These are phyloP conservation scores for Ganoderma resinaceum DNA, from an alignment of 1,284 basidiomycete species.

Conservation along the genomic window DNA sequence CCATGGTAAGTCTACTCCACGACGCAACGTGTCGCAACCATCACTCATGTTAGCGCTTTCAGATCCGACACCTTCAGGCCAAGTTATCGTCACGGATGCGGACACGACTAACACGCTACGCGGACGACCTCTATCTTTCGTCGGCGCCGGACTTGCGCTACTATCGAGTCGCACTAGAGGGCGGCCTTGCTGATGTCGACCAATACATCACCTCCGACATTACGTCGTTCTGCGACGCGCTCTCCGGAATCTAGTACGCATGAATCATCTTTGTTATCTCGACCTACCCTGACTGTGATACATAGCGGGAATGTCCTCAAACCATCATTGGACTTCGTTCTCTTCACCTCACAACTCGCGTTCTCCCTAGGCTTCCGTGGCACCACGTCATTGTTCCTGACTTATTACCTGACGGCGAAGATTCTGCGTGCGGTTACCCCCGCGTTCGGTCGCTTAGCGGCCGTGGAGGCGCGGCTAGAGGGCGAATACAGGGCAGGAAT, in stretches of 20 bases:
- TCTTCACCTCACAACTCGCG: conserved; percentile 94
- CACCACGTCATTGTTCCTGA: conserved; percentile 80
- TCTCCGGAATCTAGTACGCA: conserved; percentile 88
- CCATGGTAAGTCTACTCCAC: conserved; percentile 68
- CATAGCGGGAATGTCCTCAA: conserved; percentile 74
- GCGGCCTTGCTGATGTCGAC: conserved; percentile 79
- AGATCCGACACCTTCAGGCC: conserved; percentile 93
- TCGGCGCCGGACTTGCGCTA: conserved; percentile 73
- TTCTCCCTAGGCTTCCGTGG: conserved; percentile 85
- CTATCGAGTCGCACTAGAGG: conserved; percentile 64
- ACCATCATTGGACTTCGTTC: conserved; percentile 88
- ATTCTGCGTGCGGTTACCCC: conserved; percentile 90
- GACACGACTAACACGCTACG: conserved; percentile 90
- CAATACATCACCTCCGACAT: conserved; percentile 96
- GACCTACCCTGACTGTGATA: not conserved
- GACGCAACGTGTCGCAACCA: not conserved
- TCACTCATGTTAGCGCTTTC: not conserved
- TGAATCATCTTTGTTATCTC: not conserved
- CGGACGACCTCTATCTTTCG: conserved; percentile 92
- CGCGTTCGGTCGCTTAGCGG: conserved; percentile 92
- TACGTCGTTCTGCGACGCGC: conserved; percentile 88
- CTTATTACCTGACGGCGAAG: conserved; percentile 87
- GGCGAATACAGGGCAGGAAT: conserved; percentile 94
- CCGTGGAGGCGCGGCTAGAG: conserved; percentile 85
- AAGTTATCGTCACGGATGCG: conserved; percentile 87